These are phyloP conservation scores for Cymbopogon flexuosus DNA, from an alignment of 202 grass and related monocot genomes.

Conservation along the genomic window DNA sequence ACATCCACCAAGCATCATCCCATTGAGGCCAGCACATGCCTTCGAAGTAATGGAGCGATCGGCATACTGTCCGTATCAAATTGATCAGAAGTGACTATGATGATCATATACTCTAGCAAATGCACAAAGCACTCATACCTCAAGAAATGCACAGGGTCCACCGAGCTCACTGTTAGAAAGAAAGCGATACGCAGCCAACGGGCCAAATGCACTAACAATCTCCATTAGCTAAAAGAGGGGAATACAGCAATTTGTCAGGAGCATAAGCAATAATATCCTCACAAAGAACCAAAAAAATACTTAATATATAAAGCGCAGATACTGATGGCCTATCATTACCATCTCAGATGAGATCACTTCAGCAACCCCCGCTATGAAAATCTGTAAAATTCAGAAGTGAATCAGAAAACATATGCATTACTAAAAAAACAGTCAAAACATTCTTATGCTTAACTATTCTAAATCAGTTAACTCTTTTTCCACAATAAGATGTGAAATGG, in stretches of 20 bases:
- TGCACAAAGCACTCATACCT: constrained; percentile 48
- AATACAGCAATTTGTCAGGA: constrained; percentile 26
- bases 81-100: constrained; percentile 18
- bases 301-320: constrained; percentile 22
- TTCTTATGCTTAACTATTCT: constrained; percentile 17
- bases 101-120: constrained; percentile 11
- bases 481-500: background rate
- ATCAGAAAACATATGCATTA: constrained; percentile 8
- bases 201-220: constrained; percentile 74
- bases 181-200: constrained; percentile 67
- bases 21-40: constrained; percentile 90
- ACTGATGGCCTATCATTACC: constrained; percentile 42
- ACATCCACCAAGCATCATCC: constrained; percentile 78
- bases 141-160: constrained; percentile 74
- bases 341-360: constrained; percentile 63
- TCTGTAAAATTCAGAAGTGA: constrained; percentile 55
- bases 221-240: constrained; percentile 79
- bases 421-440: background rate
- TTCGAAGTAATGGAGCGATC: constrained; percentile 74
- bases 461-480: background rate
- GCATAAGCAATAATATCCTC: background rate
- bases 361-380: constrained; percentile 82
- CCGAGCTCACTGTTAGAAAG: constrained; percentile 56
- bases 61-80: constrained; percentile 52
- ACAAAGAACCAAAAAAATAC: constrained; percentile 10